phyloP scores from a whole-genome alignment of 2,329 filamentous ascomycete genomes.

The Epichloe gansuensis region DNA sequence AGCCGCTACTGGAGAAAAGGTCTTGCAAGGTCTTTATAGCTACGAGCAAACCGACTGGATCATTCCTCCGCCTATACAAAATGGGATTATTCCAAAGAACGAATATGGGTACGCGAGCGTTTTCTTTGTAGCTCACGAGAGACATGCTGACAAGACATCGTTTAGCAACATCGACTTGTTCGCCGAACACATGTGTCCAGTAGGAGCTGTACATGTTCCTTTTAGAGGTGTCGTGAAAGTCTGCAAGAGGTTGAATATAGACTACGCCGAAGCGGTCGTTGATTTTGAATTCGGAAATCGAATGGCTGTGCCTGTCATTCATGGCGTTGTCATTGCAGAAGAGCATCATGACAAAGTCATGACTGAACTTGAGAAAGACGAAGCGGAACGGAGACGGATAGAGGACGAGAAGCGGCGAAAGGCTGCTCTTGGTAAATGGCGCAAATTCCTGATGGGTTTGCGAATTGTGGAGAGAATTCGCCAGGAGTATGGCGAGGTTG shows the following conservation, averaged over 20 bases:
- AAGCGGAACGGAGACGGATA: conserved; percentile 60
- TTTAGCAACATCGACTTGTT: conserved; percentile 80
- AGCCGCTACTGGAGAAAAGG: conserved; percentile 66
- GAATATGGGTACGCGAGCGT: conserved; percentile 50
- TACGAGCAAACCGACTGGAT: conserved; percentile 88
- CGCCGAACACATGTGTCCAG: conserved; percentile 81
- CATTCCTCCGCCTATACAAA: conserved; percentile 70
- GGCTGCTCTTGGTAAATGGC: conserved; percentile 63
- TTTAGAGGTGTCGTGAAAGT: conserved; percentile 64
- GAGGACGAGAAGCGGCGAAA: conserved; percentile 76
- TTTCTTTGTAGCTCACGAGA: neutral
- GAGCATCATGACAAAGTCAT: conserved; percentile 65
- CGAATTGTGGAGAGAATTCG: conserved; percentile 67
- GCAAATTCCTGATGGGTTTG: conserved; percentile 75
- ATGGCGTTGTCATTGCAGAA: conserved; percentile 75
- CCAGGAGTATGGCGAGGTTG: conserved; percentile 59
- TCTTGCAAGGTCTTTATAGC: conserved; percentile 75
- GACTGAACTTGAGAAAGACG: conserved; percentile 67
- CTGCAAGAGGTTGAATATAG: conserved; percentile 72
- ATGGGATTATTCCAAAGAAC: conserved; percentile 87
- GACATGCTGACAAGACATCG: conserved; percentile 10
- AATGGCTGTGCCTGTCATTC: conserved; percentile 84
- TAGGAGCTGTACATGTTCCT: conserved; percentile 72
- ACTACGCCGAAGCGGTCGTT: conserved; percentile 87
- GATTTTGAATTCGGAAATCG: conserved; percentile 94